Conservation (phyloP, 2,329 filamentous ascomycete species). For the Ophiostoma himal-ulmi region DNA sequence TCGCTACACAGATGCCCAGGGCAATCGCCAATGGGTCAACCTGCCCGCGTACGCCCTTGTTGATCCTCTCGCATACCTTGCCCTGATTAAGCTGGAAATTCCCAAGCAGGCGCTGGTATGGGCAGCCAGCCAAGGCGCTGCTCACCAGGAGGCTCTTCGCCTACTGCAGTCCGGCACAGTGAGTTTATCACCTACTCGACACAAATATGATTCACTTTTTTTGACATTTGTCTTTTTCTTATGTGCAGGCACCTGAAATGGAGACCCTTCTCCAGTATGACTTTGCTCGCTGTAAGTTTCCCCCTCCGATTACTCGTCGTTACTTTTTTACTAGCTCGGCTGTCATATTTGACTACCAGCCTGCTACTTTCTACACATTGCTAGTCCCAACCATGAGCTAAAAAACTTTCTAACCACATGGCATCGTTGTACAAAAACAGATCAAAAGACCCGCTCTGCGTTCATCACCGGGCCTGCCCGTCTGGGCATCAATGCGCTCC, state of each 20-base stretch:
- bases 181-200: not conserved
- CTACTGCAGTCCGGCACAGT: conserved; percentile 17
- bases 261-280: conserved; percentile 24
- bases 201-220: not conserved
- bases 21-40: conserved; percentile 21
- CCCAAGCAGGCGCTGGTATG: not conserved
- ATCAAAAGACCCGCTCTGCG: conserved; percentile 23
- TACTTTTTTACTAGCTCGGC: too few relatives aligned
- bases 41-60: conserved; percentile 24
- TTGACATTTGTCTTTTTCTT: not conserved
- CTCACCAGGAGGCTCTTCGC: conserved; percentile 25
- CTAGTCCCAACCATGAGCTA: not conserved
- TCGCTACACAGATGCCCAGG: conserved; percentile 21
- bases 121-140: conserved; percentile 18
- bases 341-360: too few relatives aligned
- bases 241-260: conserved; percentile 23
- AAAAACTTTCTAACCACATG: not conserved
- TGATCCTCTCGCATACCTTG: conserved; percentile 16
- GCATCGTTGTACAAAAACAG: conserved; percentile 12
- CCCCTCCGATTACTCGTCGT: not conserved
- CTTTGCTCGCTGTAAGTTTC: conserved; percentile 23
- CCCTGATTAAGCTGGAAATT: conserved; percentile 11
- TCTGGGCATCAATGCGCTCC: conserved; percentile 20
- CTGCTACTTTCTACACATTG: too few relatives aligned
- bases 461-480: conserved; percentile 8